These are phyloP conservation scores for Hymenoscyphus salicellus DNA, from an alignment of 2,329 filamentous ascomycete species.

Conservation along the genomic window DNA sequence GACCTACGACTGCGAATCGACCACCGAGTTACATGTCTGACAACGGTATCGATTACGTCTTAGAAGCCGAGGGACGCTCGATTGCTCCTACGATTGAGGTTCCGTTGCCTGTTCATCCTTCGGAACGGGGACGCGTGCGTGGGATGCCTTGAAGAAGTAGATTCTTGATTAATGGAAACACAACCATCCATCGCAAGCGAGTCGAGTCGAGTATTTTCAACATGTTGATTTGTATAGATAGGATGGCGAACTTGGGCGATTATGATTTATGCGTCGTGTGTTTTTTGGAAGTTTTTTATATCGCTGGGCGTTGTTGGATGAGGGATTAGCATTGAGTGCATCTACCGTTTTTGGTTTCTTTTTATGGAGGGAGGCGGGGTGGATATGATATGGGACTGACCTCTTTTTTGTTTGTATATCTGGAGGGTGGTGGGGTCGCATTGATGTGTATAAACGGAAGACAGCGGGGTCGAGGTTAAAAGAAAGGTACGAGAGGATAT, in stretches of 20 bases:
- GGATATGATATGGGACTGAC: too few species aligned
- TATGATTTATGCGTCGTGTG: neutral
- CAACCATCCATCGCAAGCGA: neutral
- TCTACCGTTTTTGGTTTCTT: too few species aligned
- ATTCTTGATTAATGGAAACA: neutral
- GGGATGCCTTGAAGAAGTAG: constrained; percentile 1
- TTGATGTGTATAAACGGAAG: neutral
- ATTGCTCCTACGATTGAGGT: constrained; percentile 48
- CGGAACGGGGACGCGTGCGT: constrained; percentile 38
- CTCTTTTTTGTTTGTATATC: neutral
- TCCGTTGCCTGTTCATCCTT: constrained; percentile 47
- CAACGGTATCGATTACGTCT: constrained; percentile 69
- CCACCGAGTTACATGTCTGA: constrained; percentile 77
- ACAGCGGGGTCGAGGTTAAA: neutral
- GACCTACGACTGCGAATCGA: constrained; percentile 42
- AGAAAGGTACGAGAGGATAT: neutral
- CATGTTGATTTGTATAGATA: neutral
- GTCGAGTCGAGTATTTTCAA: neutral
- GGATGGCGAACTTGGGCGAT: neutral
- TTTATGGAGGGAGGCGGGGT: too few species aligned
- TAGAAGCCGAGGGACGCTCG: constrained; percentile 63
- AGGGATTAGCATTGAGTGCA: neutral
- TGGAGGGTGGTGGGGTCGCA: neutral
- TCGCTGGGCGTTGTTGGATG: neutral
- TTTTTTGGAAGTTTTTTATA: neutral